Conservation (phyloP, 257 asterid species). For the Solanum medicagineum region DNA sequence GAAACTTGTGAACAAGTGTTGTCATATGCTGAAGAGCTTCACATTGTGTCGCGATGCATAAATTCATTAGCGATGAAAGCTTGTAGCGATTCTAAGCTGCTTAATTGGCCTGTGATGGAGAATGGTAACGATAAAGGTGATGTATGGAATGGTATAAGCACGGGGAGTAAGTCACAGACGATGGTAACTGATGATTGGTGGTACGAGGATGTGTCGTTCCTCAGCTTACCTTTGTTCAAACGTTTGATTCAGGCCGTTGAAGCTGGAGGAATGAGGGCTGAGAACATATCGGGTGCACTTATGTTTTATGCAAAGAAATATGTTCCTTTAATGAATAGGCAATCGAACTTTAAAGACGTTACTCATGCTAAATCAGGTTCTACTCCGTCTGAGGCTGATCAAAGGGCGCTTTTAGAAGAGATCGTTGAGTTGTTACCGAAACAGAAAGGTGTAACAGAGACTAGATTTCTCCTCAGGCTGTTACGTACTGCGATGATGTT, state of each 20-base stretch:
- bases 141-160: slow-evolving; percentile 59
- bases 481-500: slow-evolving; percentile 59
- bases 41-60: slow-evolving; percentile 66
- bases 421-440: slow-evolving; percentile 56
- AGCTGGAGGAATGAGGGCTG: slow-evolving; percentile 49
- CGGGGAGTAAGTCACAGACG: slow-evolving; percentile 4
- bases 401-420: slow-evolving; percentile 66
- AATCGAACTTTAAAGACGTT: slow-evolving; percentile 53
- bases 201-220: slow-evolving; percentile 81
- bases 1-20: slow-evolving; percentile 78
- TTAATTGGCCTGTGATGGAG: slow-evolving; percentile 44
- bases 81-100: slow-evolving; percentile 49
- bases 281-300: slow-evolving; percentile 54
- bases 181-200: slow-evolving; percentile 57
- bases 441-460: slow-evolving; percentile 50
- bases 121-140: slow-evolving; percentile 11
- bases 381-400: slow-evolving; percentile 73
- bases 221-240: slow-evolving; percentile 48
- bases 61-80: slow-evolving; percentile 68
- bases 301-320: slow-evolving; percentile 69
- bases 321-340: slow-evolving; percentile 70
- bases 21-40: slow-evolving; percentile 57
- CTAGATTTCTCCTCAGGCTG: slow-evolving; percentile 63
- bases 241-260: slow-evolving; percentile 66
- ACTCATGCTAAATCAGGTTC: slow-evolving; percentile 28